phyloP scores from a whole-genome alignment of 2,329 filamentous ascomycete genomes.

The Lasiodiplodia hormozganensis region DNA sequence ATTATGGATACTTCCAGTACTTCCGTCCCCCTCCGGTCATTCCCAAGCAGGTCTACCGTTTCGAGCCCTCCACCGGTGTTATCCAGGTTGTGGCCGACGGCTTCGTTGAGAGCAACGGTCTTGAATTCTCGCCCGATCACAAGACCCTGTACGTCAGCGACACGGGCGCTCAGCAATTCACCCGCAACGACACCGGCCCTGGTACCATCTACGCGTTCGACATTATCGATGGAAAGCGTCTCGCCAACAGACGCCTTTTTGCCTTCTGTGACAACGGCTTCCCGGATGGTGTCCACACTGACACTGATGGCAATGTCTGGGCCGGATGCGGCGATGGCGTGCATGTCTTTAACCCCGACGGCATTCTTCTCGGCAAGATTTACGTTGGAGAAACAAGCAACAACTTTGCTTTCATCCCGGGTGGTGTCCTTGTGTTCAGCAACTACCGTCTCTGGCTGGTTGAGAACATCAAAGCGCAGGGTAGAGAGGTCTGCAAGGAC shows the following conservation, averaged over 20 bases:
- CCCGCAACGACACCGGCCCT: conserved; percentile 47
- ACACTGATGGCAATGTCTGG: conserved; percentile 63
- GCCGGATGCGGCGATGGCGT: conserved; percentile 62
- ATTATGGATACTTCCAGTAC: conserved; percentile 39
- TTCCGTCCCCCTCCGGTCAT: conserved; percentile 42
- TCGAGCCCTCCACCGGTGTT: conserved; percentile 49
- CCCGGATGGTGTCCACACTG: conserved; percentile 66
- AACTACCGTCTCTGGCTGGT: conserved; percentile 46
- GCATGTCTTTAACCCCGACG: conserved; percentile 60
- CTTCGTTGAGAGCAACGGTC: conserved; percentile 53
- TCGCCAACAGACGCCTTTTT: conserved; percentile 56
- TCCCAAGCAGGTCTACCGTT: conserved; percentile 52
- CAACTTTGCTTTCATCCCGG: conserved; percentile 47
- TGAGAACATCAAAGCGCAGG: conserved; percentile 42
- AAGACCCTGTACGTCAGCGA: conserved; percentile 56
- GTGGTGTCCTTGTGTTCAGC: conserved; percentile 43
- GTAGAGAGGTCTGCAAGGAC: conserved; percentile 45
- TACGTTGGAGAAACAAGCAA: conserved; percentile 53
- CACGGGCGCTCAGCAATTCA: conserved; percentile 42
- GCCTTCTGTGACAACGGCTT: conserved; percentile 62
- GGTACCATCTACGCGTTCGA: conserved; percentile 54
- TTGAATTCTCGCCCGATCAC: conserved; percentile 53
- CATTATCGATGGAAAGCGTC: conserved; percentile 45
- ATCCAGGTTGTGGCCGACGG: conserved; percentile 51
- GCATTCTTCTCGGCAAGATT: conserved; percentile 64